These are phyloP conservation scores for Candida smagusa DNA, from an alignment of 1,139 yeast genomes.

Conservation along the genomic window DNA sequence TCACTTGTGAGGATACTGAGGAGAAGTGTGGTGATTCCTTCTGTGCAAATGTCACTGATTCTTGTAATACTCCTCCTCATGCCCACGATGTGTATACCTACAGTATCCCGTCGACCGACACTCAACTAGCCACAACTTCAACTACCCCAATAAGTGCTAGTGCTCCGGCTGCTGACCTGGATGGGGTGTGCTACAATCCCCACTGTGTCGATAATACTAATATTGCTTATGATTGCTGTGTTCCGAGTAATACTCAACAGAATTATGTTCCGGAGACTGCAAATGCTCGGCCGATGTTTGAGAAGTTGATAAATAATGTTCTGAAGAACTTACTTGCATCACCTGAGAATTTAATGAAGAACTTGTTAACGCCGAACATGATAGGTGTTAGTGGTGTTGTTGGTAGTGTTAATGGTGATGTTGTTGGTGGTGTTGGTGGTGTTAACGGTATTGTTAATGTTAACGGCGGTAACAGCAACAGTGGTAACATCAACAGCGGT, in stretches of 20 bases:
- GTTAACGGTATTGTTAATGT: too few species aligned
- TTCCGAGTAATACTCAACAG: not conserved
- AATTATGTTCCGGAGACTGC: not conserved
- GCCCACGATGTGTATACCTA: slow-evolving; percentile 1
- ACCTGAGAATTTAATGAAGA: slow-evolving; percentile 6
- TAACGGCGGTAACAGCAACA: too few species aligned
- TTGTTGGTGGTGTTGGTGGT: too few species aligned
- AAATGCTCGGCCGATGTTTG: slow-evolving; percentile 26
- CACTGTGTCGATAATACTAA: slow-evolving; percentile 12
- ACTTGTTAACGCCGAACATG: not conserved
- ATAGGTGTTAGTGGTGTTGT: not conserved
- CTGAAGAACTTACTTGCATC: slow-evolving; percentile 20
- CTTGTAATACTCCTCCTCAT: slow-evolving; percentile 7
- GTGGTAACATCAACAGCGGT: too few species aligned
- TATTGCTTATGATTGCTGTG: slow-evolving; percentile 9
- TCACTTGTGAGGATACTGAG: slow-evolving; percentile 28
- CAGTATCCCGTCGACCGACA: not conserved
- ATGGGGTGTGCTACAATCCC: slow-evolving; percentile 18
- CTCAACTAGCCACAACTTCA: not conserved
- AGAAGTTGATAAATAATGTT: slow-evolving; percentile 33
- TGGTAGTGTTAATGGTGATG: too few species aligned
- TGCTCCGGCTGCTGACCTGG: slow-evolving; percentile 2
- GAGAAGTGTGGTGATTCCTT: too few species aligned
- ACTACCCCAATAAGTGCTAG: too few species aligned
- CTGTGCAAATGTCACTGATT: slow-evolving; percentile 7